Evolutionary conservation across 345 rosid species (phyloP).

Genomic region (Sisymbrium altissimum): DNA sequence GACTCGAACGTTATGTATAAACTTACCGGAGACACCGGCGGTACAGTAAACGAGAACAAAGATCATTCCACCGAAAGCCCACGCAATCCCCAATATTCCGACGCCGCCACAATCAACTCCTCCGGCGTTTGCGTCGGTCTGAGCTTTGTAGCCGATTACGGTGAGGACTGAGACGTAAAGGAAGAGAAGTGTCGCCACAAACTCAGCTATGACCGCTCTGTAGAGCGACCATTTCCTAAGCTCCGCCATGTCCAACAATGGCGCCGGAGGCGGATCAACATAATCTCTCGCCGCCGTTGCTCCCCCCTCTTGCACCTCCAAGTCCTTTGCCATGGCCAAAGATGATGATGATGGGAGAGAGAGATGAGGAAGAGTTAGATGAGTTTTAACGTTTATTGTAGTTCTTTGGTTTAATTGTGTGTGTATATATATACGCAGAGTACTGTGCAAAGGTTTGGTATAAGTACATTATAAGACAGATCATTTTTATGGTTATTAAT

Average conservation of each 20-base stretch:
- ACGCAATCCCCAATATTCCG: conserved; percentile 84
- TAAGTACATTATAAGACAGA: conserved; percentile 14
- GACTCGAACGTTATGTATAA: conserved; percentile 17
- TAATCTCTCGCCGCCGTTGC: conserved; percentile 56
- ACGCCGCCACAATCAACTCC: conserved; percentile 63
- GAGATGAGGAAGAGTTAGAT: conserved; percentile 11
- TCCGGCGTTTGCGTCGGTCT: conserved; percentile 32
- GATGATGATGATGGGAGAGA: conserved; percentile 11
- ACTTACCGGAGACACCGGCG: conserved; percentile 81
- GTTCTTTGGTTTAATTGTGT: conserved; percentile 1
- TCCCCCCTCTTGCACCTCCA: conserved; percentile 44
- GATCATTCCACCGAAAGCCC: conserved; percentile 99
- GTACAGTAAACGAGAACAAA: conserved; percentile 93
- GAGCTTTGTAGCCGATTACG: conserved; percentile 74
- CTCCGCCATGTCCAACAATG: conserved; percentile 59
- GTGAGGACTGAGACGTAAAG: conserved; percentile 70
- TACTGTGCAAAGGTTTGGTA: conserved; percentile 1
- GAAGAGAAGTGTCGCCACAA: conserved; percentile 79
- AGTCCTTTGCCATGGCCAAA: conserved; percentile 50
- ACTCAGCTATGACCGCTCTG: conserved; percentile 78
- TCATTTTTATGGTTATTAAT: conserved; percentile 3
- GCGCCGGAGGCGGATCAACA: conserved; percentile 69
- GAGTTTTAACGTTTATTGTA: conserved; percentile 8
- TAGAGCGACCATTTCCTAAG: conserved; percentile 68
- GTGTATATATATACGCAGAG: neutral